phyloP scores from a whole-genome alignment of 148 eudicot species.

The Pouteria glomerata region DNA sequence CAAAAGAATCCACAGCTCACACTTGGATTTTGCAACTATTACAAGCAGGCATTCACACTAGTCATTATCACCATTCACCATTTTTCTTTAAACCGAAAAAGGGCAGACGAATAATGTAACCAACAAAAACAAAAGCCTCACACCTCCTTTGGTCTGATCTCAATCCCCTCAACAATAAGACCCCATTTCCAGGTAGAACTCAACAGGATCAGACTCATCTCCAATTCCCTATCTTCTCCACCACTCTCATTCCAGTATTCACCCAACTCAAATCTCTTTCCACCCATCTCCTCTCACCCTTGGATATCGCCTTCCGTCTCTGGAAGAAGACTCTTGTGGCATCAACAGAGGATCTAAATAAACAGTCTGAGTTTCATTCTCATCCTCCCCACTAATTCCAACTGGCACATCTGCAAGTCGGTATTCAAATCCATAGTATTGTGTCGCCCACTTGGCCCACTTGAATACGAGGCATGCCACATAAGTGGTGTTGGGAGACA shows the following conservation, averaged over 20 bases:
- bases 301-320: conserved; percentile 18
- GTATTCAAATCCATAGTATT: background rate
- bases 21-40: no score
- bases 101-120: no score
- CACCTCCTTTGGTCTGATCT: conserved; percentile 46
- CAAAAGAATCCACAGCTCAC: no score
- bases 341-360: conserved; percentile 13
- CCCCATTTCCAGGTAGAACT: conserved; percentile 41
- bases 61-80: no score
- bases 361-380: conserved; percentile 13
- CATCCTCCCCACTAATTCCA: conserved; percentile 12
- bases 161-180: conserved; percentile 56
- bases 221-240: conserved; percentile 26
- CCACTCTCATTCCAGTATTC: conserved; percentile 24
- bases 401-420: background rate
- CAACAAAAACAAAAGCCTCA: no score
- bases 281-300: conserved; percentile 49
- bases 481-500: conserved; percentile 13
- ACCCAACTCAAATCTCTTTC: conserved; percentile 59
- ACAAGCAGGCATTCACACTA: no score
- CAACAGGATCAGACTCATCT: conserved; percentile 37
- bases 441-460: background rate
- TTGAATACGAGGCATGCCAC: conserved; percentile 12
- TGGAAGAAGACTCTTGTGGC: background rate
- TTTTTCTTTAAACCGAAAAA: no score